These are phyloP conservation scores for Colletotrichum truncatum DNA, from an alignment of 2,329 filamentous ascomycete species.

Conservation along the genomic window DNA sequence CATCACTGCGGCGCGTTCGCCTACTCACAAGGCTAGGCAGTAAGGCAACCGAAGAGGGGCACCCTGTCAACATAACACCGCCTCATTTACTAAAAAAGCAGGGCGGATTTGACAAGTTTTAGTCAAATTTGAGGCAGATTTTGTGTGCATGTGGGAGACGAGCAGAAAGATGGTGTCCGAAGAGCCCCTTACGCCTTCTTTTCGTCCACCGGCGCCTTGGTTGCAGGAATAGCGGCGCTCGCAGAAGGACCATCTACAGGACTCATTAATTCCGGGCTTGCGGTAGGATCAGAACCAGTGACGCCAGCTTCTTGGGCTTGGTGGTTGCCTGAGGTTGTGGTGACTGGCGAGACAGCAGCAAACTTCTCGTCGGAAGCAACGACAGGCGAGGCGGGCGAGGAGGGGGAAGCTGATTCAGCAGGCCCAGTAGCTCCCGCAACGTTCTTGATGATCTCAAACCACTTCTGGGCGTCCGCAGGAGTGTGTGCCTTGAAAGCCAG, in stretches of 20 bases:
- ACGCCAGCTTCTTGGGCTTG: constrained; percentile 59
- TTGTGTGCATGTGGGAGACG: not conserved
- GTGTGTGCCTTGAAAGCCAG: constrained; percentile 89
- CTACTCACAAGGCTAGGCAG: constrained; percentile 1
- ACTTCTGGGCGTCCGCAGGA: constrained; percentile 81
- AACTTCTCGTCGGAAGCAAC: constrained; percentile 40
- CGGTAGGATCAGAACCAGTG: constrained; percentile 39
- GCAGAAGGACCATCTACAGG: constrained; percentile 21
- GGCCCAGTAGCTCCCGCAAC: constrained; percentile 63
- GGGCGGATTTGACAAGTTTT: not conserved
- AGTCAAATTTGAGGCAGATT: not conserved
- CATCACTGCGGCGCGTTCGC: constrained; percentile 3
- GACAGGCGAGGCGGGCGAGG: constrained; percentile 43
- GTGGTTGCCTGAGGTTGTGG: constrained; percentile 37
- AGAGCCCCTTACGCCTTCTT: constrained; percentile 7
- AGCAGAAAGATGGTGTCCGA: not conserved
- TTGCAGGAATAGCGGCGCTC: not conserved
- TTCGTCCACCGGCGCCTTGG: constrained; percentile 20
- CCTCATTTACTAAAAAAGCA: constrained; percentile 18
- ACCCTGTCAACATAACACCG: not conserved
- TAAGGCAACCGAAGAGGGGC: constrained; percentile 15
- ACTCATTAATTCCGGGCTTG: constrained; percentile 24
- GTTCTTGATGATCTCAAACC: constrained; percentile 78
- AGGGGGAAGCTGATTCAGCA: constrained; percentile 41
- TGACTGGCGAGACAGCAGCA: constrained; percentile 30